These are phyloP conservation scores for Calonectria pseudoreteaudii DNA, from an alignment of 2,329 filamentous ascomycete species.

Conservation along the genomic window DNA sequence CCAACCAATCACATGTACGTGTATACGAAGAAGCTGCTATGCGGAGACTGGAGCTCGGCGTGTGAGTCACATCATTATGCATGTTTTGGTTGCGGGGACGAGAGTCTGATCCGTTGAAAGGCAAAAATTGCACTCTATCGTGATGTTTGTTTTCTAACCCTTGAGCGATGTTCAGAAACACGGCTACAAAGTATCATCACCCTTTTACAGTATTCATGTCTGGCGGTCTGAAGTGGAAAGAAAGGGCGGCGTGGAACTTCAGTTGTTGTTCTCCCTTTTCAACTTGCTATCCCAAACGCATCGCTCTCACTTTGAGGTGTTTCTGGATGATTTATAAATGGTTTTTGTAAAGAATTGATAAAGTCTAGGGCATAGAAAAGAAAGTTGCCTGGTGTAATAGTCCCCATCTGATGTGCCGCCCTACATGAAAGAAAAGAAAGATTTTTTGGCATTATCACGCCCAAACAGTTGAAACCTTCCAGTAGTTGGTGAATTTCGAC, in stretches of 20 bases:
- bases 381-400: not conserved
- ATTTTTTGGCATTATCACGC: not conserved
- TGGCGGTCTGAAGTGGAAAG: no score
- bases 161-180: no score
- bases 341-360: not conserved
- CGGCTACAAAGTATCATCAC: no score
- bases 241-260: not conserved
- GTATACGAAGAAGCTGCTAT: not conserved
- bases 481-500: not conserved
- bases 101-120: not conserved
- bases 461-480: not conserved
- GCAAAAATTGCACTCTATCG: not conserved
- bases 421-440: not conserved
- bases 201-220: not conserved
- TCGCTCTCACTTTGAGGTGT: not conserved
- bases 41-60: not conserved
- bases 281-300: not conserved
- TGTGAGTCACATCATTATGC: not conserved
- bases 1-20: not conserved
- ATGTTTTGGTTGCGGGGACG: not conserved
- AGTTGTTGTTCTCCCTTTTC: not conserved
- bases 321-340: not conserved
- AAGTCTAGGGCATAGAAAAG: not conserved
- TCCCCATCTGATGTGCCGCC: not conserved
- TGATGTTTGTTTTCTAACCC: not conserved